These are phyloP conservation scores for Epicoccum sorghinum DNA, from an alignment of 2,329 filamentous ascomycete species.

Conservation along the genomic window DNA sequence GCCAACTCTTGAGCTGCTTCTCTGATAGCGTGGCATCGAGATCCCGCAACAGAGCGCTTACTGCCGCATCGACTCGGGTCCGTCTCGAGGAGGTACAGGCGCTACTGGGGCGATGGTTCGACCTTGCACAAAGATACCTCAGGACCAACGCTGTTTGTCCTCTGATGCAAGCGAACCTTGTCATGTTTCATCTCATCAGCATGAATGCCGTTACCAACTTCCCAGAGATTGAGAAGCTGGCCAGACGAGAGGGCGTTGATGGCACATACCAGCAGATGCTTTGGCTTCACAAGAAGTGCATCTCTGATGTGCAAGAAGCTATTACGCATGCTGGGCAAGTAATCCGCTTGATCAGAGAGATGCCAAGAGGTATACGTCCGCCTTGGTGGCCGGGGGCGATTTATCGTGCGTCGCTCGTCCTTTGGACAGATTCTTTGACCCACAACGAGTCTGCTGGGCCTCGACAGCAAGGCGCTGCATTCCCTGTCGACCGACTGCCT, in stretches of 20 bases:
- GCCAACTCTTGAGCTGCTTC: conserved; percentile 70
- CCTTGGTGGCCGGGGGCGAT: conserved; percentile 75
- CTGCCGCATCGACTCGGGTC: conserved; percentile 64
- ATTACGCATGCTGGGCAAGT: conserved; percentile 73
- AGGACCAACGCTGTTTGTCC: conserved; percentile 64
- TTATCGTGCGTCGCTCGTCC: conserved; percentile 62
- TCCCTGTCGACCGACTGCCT: conserved; percentile 58
- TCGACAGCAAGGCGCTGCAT: conserved; percentile 48
- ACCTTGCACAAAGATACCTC: conserved; percentile 63
- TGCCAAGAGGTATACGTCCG: conserved; percentile 66
- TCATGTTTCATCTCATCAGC: conserved; percentile 73
- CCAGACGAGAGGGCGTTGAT: conserved; percentile 65
- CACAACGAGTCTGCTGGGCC: conserved; percentile 54
- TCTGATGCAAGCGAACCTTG: conserved; percentile 68
- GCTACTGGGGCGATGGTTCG: conserved; percentile 70
- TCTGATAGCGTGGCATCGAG: conserved; percentile 60
- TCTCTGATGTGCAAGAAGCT: conserved; percentile 67
- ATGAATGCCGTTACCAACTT: conserved; percentile 73
- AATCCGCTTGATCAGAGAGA: conserved; percentile 64
- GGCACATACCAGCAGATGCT: conserved; percentile 61
- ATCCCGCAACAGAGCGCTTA: conserved; percentile 58
- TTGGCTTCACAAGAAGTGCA: conserved; percentile 66
- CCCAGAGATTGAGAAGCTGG: conserved; percentile 69
- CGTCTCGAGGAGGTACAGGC: conserved; percentile 69
- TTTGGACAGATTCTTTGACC: conserved; percentile 60